Evolutionary conservation across 2,329 filamentous ascomycete genomes (phyloP), one percentile per base, ranked within the genome.

Genomic region (Xylaria sp.): DNA sequence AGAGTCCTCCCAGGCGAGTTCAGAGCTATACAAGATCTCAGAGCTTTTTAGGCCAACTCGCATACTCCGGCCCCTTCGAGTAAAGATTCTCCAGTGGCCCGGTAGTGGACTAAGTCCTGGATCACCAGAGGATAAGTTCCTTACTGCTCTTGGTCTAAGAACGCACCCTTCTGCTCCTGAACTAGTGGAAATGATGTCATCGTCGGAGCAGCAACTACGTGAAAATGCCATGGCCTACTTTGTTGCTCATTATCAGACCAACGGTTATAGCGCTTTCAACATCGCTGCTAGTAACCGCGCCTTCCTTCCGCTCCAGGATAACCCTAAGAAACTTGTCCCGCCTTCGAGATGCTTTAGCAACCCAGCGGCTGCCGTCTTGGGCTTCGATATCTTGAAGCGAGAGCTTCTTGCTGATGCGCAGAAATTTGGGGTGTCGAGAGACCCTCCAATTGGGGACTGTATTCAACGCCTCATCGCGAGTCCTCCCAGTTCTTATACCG

Each of bases 291-390:
- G 86, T 18, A 83, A 81, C 32, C 87, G 87, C 69, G 81, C 87
- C 1, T 92, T 94, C 69, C 82, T 98, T 46, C 94, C 94, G 1
- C 82, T 97, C 1, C 87, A 94, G 73, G 90, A 89, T 18, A 86
- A 87, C n/a, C 82, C 85, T 3, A 86, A 89, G 65, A 83, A 84
- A 46, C 84, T 97, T 34, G 92, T 94, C 1, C 82, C 86, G 0
- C 94, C 95, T 0, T 88, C 87, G 1, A 88, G 90, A 68, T 98
- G 94, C 76, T 99, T 93, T 77, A 94, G 90, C 0, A 95, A 98
- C 74, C 88, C 91, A 48, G 87, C 87, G 51, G 92, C 93, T 25
- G 86, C 91, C 0, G 84, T 97, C 4, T 85, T 99, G 62, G 93
- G 93, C 0, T 98, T 97, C 76, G 85, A 90, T 32, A 91, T 97